phyloP scores from a whole-genome alignment of 2,329 filamentous ascomycete species.

The Colletotrichum sp. region DNA sequence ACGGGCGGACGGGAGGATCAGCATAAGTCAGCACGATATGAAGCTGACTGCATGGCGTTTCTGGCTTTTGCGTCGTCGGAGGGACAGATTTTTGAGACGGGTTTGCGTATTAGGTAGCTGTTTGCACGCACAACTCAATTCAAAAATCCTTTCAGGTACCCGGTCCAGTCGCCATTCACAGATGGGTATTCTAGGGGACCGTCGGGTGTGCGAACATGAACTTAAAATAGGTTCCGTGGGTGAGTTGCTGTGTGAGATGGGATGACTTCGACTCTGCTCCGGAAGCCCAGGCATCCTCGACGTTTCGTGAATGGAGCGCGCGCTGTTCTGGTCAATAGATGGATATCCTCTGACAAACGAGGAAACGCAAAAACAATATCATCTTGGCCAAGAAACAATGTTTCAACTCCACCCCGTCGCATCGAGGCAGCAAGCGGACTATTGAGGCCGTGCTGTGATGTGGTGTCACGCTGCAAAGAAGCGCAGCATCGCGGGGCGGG shows the following conservation, averaged over 20 bases:
- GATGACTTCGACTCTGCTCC: neutral
- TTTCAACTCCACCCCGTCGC: neutral
- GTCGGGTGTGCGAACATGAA: neutral
- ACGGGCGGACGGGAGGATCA: neutral
- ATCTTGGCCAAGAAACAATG: neutral
- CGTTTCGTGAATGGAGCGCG: neutral
- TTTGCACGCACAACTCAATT: neutral
- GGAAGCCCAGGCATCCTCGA: neutral
- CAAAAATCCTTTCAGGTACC: neutral
- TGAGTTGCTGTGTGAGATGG: neutral
- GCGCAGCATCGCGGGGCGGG: neutral
- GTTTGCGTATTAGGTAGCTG: neutral
- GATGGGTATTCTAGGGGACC: neutral
- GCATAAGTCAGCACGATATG: neutral
- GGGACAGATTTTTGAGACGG: neutral
- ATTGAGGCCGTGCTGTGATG: neutral
- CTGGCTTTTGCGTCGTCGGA: neutral
- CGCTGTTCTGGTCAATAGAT: neutral
- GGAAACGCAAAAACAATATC: neutral
- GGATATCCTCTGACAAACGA: neutral
- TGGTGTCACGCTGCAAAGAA: neutral
- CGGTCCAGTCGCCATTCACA: neutral
- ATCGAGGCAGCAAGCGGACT: neutral
- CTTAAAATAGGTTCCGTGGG: neutral
- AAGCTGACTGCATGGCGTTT: slow-evolving; percentile 3